Evolutionary conservation across 2,329 filamentous ascomycete genomes (phyloP).

Genomic region (Pseudogymnoascus sp.): DNA sequence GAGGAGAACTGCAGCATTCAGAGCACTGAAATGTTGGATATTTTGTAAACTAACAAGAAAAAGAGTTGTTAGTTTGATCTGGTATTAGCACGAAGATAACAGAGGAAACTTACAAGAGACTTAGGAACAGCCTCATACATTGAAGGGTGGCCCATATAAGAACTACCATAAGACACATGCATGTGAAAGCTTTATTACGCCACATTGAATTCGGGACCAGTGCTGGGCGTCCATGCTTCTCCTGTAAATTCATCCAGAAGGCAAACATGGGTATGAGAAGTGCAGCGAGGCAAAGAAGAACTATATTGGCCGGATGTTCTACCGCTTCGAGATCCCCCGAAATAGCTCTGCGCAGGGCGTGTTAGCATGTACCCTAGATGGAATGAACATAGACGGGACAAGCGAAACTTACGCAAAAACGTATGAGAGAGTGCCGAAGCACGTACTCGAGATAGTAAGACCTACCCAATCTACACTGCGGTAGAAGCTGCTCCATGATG

Average conservation of each 20-base stretch:
- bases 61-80: not conserved
- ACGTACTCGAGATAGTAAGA: not conserved
- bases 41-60: constrained; percentile 39
- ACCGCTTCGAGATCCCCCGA: constrained; percentile 5
- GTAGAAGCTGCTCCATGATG: not conserved
- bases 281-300: constrained; percentile 24
- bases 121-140: not conserved
- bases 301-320: constrained; percentile 21
- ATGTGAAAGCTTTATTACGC: constrained; percentile 27
- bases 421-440: not conserved
- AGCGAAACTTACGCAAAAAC: not conserved
- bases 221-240: constrained; percentile 20
- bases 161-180: constrained; percentile 29
- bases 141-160: constrained; percentile 23
- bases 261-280: constrained; percentile 24
- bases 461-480: constrained; percentile 6
- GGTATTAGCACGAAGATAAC: not conserved
- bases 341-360: not conserved
- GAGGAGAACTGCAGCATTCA: constrained; percentile 40
- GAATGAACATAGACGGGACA: not conserved
- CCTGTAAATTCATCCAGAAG: constrained; percentile 25
- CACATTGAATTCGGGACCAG: constrained; percentile 32
- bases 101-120: constrained; percentile 1
- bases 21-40: constrained; percentile 38
- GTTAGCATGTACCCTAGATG: not conserved